Percentiles rank a stretch among this genome's conserved stretches.
These are phyloP conservation scores for Fusarium concolor DNA, from an alignment of 2,329 filamentous ascomycete species.

Conservation along the genomic window DNA sequence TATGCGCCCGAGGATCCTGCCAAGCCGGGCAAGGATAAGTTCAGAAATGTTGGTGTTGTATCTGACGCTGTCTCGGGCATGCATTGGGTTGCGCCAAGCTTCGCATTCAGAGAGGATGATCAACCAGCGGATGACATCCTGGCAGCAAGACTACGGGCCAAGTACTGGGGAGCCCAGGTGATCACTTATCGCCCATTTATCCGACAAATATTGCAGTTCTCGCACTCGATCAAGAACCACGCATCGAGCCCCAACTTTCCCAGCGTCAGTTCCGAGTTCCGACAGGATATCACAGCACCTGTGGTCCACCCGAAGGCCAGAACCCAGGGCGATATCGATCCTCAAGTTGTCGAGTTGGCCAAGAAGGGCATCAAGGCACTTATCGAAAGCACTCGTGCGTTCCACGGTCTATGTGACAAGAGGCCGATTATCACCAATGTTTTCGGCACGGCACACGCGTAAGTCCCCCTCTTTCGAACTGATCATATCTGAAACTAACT, in stretches of 20 bases:
- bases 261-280: slow-evolving; percentile 50
- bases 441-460: slow-evolving; percentile 96
- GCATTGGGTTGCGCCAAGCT: slow-evolving; percentile 62
- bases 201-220: slow-evolving; percentile 65
- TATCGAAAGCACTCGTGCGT: slow-evolving; percentile 86
- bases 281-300: slow-evolving; percentile 53
- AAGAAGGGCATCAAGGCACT: slow-evolving; percentile 76
- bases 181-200: slow-evolving; percentile 88
- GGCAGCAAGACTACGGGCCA: slow-evolving; percentile 84
- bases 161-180: slow-evolving; percentile 93
- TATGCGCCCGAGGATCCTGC: slow-evolving; percentile 60
- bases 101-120: slow-evolving; percentile 73
- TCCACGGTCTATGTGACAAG: slow-evolving; percentile 71
- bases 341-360: slow-evolving; percentile 65
- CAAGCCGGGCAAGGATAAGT: slow-evolving; percentile 53
- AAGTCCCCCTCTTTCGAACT: slow-evolving; percentile 59
- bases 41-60: slow-evolving; percentile 60
- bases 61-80: slow-evolving; percentile 57
- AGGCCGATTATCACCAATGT: slow-evolving; percentile 93
- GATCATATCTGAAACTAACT: slow-evolving; percentile 21
- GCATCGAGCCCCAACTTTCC: slow-evolving; percentile 51
- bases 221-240: slow-evolving; percentile 53
- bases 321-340: slow-evolving; percentile 55
- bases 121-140: slow-evolving; percentile 81
- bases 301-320: slow-evolving; percentile 53